Percentiles rank a stretch among this genome's conserved stretches.
Conservation (phyloP, 2,329 filamentous ascomycete genomes). For the Scedosporium dehoogii region DNA sequence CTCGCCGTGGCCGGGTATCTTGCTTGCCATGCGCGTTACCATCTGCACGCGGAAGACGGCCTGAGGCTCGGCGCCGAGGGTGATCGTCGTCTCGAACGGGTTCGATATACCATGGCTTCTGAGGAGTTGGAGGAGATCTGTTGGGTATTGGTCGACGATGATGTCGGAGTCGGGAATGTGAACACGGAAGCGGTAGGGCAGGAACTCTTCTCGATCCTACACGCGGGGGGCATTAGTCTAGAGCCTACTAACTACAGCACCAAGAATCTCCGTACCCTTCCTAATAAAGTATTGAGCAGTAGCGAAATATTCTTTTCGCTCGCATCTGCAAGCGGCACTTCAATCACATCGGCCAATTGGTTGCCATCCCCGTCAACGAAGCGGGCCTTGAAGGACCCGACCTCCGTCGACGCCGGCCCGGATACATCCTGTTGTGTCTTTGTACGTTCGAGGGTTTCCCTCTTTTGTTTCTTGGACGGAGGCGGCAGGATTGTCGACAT, state of each 20-base stretch:
- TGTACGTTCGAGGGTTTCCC: conserved; percentile 61
- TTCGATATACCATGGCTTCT: conserved; percentile 46
- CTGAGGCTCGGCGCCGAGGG: conserved; percentile 62
- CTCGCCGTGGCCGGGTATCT: conserved; percentile 84
- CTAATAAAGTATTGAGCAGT: conserved; percentile 74
- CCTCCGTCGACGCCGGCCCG: conserved; percentile 54
- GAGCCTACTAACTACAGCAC: conserved; percentile 6
- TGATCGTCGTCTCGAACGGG: conserved; percentile 44
- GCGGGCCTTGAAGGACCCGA: conserved; percentile 73
- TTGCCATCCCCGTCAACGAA: conserved; percentile 75
- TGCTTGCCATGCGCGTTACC: conserved; percentile 79
- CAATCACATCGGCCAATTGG: conserved; percentile 58
- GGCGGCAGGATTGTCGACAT: conserved; percentile 82
- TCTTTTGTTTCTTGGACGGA: conserved; percentile 78
- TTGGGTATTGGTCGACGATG: conserved; percentile 45
- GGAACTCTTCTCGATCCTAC: conserved; percentile 45
- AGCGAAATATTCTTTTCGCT: conserved; percentile 83
- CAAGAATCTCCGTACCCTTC: conserved; percentile 43
- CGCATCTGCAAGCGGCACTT: conserved; percentile 74
- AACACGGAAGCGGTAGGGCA: conserved; percentile 53
- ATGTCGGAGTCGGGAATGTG: conserved; percentile 44
- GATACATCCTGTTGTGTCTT: conserved; percentile 67
- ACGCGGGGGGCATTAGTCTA: neutral
- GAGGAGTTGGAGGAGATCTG: conserved; percentile 44
- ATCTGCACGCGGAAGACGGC: conserved; percentile 89